Conservation (phyloP, 352 stramenopile genomes). For the Pythium volutum region DNA sequence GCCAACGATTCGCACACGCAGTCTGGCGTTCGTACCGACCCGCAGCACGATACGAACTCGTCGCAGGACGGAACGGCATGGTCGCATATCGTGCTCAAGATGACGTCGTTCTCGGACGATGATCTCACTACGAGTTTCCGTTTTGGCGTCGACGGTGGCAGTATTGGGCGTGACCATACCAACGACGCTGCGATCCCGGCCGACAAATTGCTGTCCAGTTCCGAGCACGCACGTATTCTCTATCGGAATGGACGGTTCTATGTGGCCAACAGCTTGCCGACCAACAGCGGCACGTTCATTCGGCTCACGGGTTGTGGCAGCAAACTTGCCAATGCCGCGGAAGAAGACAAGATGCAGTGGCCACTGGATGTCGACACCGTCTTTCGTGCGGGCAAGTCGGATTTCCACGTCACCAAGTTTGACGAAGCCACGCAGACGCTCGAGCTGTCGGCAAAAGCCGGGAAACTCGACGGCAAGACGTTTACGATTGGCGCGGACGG, state of each 20-base stretch:
- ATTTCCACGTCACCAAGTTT: conserved; percentile 67
- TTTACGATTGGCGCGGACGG: conserved; percentile 88
- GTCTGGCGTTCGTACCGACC: not conserved
- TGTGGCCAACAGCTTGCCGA: conserved; percentile 42
- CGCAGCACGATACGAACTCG: not conserved
- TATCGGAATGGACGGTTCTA: conserved; percentile 65
- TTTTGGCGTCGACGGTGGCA: conserved; percentile 47
- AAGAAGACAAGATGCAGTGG: conserved; percentile 77
- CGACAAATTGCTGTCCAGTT: conserved; percentile 53
- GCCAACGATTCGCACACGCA: not conserved
- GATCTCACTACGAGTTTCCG: conserved; percentile 74
- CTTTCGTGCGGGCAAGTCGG: conserved; percentile 80
- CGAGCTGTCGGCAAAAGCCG: conserved; percentile 52
- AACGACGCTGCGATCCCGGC: conserved; percentile 74
- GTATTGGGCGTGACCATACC: conserved; percentile 42
- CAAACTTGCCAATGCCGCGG: conserved; percentile 27
- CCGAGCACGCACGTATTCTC: conserved; percentile 56
- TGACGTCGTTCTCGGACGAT: conserved; percentile 76
- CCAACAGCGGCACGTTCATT: conserved; percentile 65
- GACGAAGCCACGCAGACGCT: conserved; percentile 52
- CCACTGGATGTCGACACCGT: conserved; percentile 52
- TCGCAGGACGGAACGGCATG: conserved; percentile 30
- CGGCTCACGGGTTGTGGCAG: conserved; percentile 41
- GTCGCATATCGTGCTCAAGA: conserved; percentile 80
- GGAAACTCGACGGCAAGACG: conserved; percentile 60